These are phyloP conservation scores for Gloeopeniophorella convolvens DNA, from an alignment of 768 basidiomycete genomes.

Conservation along the genomic window DNA sequence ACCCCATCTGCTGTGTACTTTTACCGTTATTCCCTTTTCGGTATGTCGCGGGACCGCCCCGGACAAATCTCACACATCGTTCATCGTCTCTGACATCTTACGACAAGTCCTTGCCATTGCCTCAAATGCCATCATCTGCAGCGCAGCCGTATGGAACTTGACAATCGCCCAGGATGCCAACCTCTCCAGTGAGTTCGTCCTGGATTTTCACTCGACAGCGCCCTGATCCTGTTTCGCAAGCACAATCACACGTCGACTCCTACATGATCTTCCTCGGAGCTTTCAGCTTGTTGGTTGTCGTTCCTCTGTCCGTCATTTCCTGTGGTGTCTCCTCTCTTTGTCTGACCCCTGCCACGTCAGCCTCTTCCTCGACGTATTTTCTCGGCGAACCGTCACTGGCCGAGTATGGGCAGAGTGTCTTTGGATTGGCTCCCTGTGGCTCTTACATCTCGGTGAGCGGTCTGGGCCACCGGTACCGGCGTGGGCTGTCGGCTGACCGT, in stretches of 20 bases:
- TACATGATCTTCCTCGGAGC: constrained; percentile 21
- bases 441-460: constrained; percentile 15
- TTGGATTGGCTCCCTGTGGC: constrained; percentile 15
- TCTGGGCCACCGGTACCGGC: too few relatives aligned
- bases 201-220: background rate
- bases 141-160: constrained; percentile 19
- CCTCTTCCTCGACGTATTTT: constrained; percentile 11
- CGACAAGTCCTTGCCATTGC: constrained; percentile 8
- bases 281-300: constrained; percentile 17
- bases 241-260: constrained; percentile 7
- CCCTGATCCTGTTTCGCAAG: background rate
- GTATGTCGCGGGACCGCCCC: too few relatives aligned
- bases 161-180: constrained; percentile 2
- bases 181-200: background rate
- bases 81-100: background rate
- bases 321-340: background rate
- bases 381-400: constrained; percentile 1
- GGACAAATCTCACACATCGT: background rate
- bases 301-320: constrained; percentile 7
- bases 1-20: background rate
- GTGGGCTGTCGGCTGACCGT: too few relatives aligned
- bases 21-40: constrained; percentile 7
- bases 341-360: background rate
- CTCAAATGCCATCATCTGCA: constrained; percentile 21
- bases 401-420: constrained; percentile 19